Base-by-base conservation (phyloP, 163 green algal species). In the Chloromonas sp. region DNA sequence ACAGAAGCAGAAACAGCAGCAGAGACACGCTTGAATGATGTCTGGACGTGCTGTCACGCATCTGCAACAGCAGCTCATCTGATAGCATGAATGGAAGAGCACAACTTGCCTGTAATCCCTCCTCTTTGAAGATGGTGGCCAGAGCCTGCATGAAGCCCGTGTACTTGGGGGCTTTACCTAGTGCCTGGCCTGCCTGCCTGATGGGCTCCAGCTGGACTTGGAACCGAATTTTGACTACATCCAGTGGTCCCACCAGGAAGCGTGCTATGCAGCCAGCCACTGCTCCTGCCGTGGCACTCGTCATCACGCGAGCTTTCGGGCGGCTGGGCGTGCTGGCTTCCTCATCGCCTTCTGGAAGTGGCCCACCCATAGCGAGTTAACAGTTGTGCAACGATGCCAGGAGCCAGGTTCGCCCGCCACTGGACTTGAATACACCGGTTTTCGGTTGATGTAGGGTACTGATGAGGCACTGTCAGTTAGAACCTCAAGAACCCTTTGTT, bases 161-260 rank as follows among this genome's bases (percentile, higher is more conserved):
- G 89, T 99, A 99, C 84, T 99, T 98, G 14, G 91, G 92, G 66
- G 66, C 66, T 74, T 5, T 11, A 11, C 66, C 66, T 5, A 15
- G 11, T 74, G 66, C 5, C 66, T 74, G 66, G 66, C 66, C 66
- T 74, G 66, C 66, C 66, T 74, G 66, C 11, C 0, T 36, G 58
- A 96, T 90, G n/a, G 94, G 93, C 86, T 98, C 95, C 11, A 98
- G 84, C 85, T 98, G 95, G 8, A 98, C 94, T 86, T 99, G 97
- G 81, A 99, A 97, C 1, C 97, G 87, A 66, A 99, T 99, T 83
- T 99, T 99, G 11, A 99, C 87, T 0, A 99, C 96, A 87, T 99
- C 97, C 1, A 99, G 89, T 0, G 97, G 97, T 0, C 92, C 93
- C 0, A 98, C 94, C 0, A 95, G 87, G 78, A 98, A 93, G 14